Percentiles rank a stretch among this genome's conserved stretches.
phyloP scores from a whole-genome alignment of 2,329 filamentous ascomycete species.

The Alternaria triticimaculans region DNA sequence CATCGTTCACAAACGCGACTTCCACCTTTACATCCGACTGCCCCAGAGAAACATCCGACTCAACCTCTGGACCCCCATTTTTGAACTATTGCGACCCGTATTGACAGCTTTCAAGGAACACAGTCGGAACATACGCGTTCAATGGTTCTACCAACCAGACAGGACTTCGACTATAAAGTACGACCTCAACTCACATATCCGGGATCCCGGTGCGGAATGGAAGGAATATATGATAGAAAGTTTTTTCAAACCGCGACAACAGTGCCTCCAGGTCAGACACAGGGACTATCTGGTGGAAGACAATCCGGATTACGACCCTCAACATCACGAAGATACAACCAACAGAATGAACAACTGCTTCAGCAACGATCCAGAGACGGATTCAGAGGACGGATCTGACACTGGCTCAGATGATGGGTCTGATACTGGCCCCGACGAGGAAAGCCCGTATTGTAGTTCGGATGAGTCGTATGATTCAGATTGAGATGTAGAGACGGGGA shows the following conservation, averaged over 20 bases:
- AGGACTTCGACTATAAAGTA: not conserved
- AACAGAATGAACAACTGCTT: not conserved
- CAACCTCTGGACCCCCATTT: not conserved
- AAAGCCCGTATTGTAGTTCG: not conserved
- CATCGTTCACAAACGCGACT: not conserved
- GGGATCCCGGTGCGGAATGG: not conserved
- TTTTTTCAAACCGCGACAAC: not conserved
- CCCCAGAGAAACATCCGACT: not conserved
- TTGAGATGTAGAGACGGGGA: not conserved
- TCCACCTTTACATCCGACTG: not conserved
- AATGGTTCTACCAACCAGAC: not conserved
- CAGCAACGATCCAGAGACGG: not conserved
- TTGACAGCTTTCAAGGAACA: not conserved
- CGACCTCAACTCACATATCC: not conserved
- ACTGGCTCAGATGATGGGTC: not conserved
- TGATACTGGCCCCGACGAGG: not conserved
- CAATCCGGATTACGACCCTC: not conserved
- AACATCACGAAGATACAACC: not conserved
- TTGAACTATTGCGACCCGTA: not conserved
- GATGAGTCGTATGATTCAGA: not conserved
- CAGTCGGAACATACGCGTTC: not conserved
- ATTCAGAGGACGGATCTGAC: not conserved
- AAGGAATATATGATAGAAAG: not conserved
- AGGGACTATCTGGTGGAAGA: not conserved
- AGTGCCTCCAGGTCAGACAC: not conserved